Evolutionary conservation across 2,329 filamentous ascomycete species (phyloP).

Genomic region (Aureobasidium musti): DNA sequence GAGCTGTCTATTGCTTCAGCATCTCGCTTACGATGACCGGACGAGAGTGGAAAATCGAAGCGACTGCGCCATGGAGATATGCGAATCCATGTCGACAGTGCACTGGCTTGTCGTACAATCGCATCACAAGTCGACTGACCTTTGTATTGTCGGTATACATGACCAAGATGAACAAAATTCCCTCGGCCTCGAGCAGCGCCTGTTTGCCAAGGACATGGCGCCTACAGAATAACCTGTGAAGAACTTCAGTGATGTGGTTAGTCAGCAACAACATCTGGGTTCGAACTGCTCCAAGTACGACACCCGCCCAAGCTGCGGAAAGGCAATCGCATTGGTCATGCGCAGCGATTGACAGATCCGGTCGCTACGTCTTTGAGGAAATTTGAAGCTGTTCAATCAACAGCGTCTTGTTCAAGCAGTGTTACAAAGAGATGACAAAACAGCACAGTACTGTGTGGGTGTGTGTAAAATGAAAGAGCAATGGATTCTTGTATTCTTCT

Average conservation of each 20-base stretch:
- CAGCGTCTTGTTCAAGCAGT: not conserved
- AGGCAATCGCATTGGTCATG: no score
- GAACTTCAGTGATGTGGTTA: no score
- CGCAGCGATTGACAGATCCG: not conserved
- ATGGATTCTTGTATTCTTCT: not conserved
- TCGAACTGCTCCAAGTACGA: no score
- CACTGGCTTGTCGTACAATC: not conserved
- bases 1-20: not conserved
- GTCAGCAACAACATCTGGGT: no score
- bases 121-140: not conserved
- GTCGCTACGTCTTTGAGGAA: not conserved
- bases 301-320: no score
- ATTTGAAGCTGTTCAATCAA: not conserved
- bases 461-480: not conserved
- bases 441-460: not conserved
- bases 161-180: no score
- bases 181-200: no score
- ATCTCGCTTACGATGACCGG: not conserved
- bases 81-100: not conserved
- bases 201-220: no score
- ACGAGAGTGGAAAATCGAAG: not conserved
- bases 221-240: no score
- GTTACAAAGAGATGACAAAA: conserved; percentile 31
- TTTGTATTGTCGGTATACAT: no score
- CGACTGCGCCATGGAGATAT: not conserved